Conservation (phyloP, 2,329 filamentous ascomycete species). For the Tricladium varicosporioides region DNA sequence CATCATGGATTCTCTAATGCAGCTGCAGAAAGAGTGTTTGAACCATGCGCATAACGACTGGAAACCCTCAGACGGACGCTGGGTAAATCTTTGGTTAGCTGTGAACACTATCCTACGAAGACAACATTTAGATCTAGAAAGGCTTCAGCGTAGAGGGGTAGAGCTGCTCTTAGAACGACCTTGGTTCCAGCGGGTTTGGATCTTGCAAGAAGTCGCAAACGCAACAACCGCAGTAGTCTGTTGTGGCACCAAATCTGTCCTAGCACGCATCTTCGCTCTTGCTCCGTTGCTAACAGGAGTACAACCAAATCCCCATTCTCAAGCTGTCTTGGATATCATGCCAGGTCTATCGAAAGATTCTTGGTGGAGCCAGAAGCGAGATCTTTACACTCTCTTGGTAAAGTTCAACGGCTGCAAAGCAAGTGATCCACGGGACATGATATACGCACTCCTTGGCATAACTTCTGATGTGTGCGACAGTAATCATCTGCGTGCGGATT, state of each 20-base stretch:
- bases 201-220: slow-evolving; percentile 13
- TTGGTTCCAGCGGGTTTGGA: slow-evolving; percentile 13
- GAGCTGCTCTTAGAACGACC: slow-evolving; percentile 1
- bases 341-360: slow-evolving; percentile 7
- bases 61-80: neutral
- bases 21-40: slow-evolving; percentile 3
- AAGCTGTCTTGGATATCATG: slow-evolving; percentile 13
- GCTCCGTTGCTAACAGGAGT: slow-evolving; percentile 5
- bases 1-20: slow-evolving; percentile 13
- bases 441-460: slow-evolving; percentile 13
- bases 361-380: slow-evolving; percentile 11
- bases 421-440: slow-evolving; percentile 10
- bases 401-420: slow-evolving; percentile 12
- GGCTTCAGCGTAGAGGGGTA: neutral
- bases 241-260: slow-evolving; percentile 13
- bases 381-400: slow-evolving; percentile 10
- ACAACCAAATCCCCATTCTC: slow-evolving; percentile 4
- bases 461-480: slow-evolving; percentile 7
- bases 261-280: slow-evolving; percentile 9
- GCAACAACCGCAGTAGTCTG: slow-evolving; percentile 3
- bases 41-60: neutral
- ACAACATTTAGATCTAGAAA: no score
- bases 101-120: neutral
- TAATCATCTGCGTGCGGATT: neutral
- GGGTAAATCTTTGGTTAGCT: neutral